Percentiles rank a stretch among this genome's conserved stretches.
Conservation (phyloP, 768 basidiomycete species). For the Lentinula sp. region DNA sequence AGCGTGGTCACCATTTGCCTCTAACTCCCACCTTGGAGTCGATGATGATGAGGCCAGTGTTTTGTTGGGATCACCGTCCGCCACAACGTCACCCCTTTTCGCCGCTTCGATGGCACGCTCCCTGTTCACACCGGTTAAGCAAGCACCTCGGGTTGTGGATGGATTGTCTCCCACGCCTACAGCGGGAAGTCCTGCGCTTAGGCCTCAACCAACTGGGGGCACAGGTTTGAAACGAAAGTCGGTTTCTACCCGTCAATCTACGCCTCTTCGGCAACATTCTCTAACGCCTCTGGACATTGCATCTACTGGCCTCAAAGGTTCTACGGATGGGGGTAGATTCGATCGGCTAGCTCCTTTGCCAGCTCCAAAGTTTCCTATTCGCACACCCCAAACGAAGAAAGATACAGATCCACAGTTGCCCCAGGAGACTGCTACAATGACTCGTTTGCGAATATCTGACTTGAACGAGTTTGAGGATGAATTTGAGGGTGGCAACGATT, state of each 20-base stretch:
- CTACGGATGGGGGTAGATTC: conserved; percentile 21
- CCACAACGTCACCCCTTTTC: conserved; percentile 33
- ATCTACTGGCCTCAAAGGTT: conserved; percentile 26
- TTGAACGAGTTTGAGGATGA: conserved; percentile 40
- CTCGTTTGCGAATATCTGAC: conserved; percentile 54
- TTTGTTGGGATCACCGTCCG: conserved; percentile 46
- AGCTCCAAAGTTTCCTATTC: conserved; percentile 41
- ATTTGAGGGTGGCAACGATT: conserved; percentile 40
- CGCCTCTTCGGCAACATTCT: conserved; percentile 48
- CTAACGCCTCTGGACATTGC: conserved; percentile 45
- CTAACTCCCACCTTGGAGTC: conserved; percentile 30
- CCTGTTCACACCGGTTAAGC: conserved; percentile 58
- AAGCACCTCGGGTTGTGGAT: conserved; percentile 29
- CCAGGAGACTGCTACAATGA: conserved; percentile 61
- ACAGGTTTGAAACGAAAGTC: conserved; percentile 68
- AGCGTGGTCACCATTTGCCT: conserved; percentile 25
- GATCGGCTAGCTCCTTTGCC: conserved; percentile 52
- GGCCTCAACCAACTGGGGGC: conserved; percentile 25
- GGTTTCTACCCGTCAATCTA: conserved; percentile 35
- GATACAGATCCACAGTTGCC: conserved; percentile 46
- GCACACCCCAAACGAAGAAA: conserved; percentile 47
- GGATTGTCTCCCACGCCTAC: conserved; percentile 23
- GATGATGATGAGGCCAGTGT: conserved; percentile 56
- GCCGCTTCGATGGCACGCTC: conserved; percentile 40
- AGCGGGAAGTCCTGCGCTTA: conserved; percentile 12